phyloP scores from a whole-genome alignment of 202 grass and related monocot species.

The Schoenoplectus triqueter region DNA sequence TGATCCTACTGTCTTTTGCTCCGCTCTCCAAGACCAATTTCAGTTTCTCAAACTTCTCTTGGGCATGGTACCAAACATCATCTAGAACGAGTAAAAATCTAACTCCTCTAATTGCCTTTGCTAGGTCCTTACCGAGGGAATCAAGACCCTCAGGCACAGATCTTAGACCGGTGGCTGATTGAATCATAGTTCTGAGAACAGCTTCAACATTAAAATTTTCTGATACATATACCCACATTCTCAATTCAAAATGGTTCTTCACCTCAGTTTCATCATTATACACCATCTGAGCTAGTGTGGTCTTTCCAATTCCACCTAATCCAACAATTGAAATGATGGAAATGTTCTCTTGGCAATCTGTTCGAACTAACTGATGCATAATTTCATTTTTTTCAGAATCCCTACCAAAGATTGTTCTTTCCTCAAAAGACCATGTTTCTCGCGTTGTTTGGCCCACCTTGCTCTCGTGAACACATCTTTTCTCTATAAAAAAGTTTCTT shows the following conservation, averaged over 20 bases:
- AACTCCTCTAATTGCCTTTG: slow-evolving; percentile 12
- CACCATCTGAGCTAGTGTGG: no score
- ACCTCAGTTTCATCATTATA: neutral
- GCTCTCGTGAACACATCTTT: no score
- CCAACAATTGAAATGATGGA: slow-evolving; percentile 48
- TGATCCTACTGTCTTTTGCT: slow-evolving; percentile 40
- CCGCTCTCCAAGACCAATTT: slow-evolving; percentile 32
- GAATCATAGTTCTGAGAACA: slow-evolving; percentile 45
- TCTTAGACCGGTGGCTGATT: no score
- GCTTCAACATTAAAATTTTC: neutral
- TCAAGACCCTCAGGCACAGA: neutral
- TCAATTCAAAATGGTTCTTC: neutral
- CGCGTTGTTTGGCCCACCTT: no score
- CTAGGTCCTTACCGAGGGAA: slow-evolving; percentile 46
- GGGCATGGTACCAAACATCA: neutral
- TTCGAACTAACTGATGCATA: slow-evolving; percentile 34
- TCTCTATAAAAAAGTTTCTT: no score
- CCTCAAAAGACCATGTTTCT: slow-evolving; percentile 17
- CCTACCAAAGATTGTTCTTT: slow-evolving; percentile 42
- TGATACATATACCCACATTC: no score
- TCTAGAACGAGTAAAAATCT: slow-evolving; percentile 50
- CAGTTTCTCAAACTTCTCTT: slow-evolving; percentile 43
- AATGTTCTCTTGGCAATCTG: slow-evolving; percentile 28
- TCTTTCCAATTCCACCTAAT: slow-evolving; percentile 35
- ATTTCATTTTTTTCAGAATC: slow-evolving; percentile 34